Evolutionary conservation across 345 rosid genomes (phyloP), one percentile per base, ranked within the genome.

Genomic region (Nasturtium officinale): DNA sequence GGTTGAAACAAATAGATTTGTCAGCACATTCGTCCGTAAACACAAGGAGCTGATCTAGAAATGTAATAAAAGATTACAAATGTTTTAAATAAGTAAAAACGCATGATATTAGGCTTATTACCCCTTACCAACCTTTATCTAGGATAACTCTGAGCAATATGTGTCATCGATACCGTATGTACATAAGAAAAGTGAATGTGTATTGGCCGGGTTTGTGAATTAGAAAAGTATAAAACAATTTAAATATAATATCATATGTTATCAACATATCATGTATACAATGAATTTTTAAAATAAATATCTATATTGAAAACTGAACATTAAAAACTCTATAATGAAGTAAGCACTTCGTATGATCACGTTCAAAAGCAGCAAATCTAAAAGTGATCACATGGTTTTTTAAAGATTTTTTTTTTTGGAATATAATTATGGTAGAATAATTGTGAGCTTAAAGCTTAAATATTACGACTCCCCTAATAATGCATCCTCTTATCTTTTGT

Each of bases 301-400:
- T 13, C 0, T 50, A 45, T 66, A 35, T 53, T 26, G 6, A 42
- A 55, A 13, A 6, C n/a, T 20, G 56, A 45, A 30, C 25, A 45
- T 9, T 42, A 16, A 25, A 33, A 71, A 45, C 18, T 12, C 0
- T 20, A 25, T 13, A 60, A 43, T 64, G 64, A 63, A 54, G 77
- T 64, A 73, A 72, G 70, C 70, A 54, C 70, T 56, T 63, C 77
- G 56, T 63, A 54, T 21, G 63, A 65, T 32, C 38, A 63, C 64
- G 71, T 64, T 56, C 23, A n/a, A 55, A 66, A 55, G 38, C 65
- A 55, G 50, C 71, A 65, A 51, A 23, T 57, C 37, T 57, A 54
- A 33, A 59, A 37, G 30, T 37, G 29, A 28, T 18, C 64, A 65
- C 77, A 73, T 73, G 65, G 63, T 43, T 42, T 53, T 62, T 72